Conservation (phyloP, 1,139 yeast species). For the Lodderomyces theae region DNA sequence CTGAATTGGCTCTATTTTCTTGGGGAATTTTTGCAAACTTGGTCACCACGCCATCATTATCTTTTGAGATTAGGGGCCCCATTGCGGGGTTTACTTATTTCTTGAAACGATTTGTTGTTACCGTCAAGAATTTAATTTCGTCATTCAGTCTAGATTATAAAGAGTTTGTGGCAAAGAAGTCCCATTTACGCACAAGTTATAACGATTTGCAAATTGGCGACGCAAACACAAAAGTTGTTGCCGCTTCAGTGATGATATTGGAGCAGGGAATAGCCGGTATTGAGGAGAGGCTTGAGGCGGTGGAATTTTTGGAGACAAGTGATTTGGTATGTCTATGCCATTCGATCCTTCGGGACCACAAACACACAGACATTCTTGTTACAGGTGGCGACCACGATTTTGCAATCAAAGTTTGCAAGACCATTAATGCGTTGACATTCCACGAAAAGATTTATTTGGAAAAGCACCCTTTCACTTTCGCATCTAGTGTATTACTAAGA, state of each 20-base stretch:
- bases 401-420: constrained; percentile 24
- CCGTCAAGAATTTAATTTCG: constrained; percentile 16
- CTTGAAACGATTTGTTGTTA: constrained; percentile 21
- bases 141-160: constrained; percentile 21
- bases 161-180: constrained; percentile 42
- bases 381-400: constrained; percentile 35
- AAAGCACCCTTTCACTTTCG: constrained; percentile 9
- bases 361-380: constrained; percentile 40
- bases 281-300: constrained; percentile 43
- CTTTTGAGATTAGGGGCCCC: constrained; percentile 51
- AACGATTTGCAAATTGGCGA: constrained; percentile 32
- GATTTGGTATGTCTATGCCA: constrained; percentile 21
- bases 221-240: constrained; percentile 43
- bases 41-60: constrained; percentile 49
- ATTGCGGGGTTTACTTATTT: constrained; percentile 30
- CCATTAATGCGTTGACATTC: constrained; percentile 15
- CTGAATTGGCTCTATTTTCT: constrained; percentile 49
- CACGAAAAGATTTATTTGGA: constrained; percentile 13
- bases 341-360: constrained; percentile 20
- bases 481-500: constrained; percentile 30
- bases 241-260: constrained; percentile 46
- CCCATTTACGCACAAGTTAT: constrained; percentile 42
- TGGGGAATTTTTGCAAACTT: constrained; percentile 54
- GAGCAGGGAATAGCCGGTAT: constrained; percentile 54
- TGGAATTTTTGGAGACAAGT: constrained; percentile 27